Evolutionary conservation across 352 stramenopile species (phyloP).

Genomic region (Phytophthora macrochlamydospora): DNA sequence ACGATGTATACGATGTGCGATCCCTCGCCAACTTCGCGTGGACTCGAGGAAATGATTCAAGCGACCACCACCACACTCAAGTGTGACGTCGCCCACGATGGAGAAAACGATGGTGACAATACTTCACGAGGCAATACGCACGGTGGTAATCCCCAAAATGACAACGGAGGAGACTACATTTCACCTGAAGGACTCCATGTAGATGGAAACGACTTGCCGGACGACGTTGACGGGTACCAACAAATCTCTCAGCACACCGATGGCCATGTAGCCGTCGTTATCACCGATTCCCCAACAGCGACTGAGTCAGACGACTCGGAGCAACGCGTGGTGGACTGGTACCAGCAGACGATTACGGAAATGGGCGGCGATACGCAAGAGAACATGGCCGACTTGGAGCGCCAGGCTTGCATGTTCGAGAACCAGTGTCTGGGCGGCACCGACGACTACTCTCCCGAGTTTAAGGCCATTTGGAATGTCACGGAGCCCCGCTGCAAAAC

Average conservation of each 20-base stretch:
- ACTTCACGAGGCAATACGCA: background rate
- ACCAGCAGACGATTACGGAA: conserved; percentile 40
- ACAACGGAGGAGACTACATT: conserved; percentile 1
- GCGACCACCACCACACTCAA: conserved; percentile 5
- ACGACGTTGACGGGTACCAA: conserved; percentile 1
- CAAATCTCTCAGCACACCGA: conserved; percentile 22
- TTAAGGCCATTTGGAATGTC: conserved; percentile 52
- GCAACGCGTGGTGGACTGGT: conserved; percentile 48
- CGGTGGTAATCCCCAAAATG: background rate
- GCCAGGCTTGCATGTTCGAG: conserved; percentile 63
- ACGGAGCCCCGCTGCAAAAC: conserved; percentile 47
- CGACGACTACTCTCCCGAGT: conserved; percentile 48
- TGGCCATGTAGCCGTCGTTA: conserved; percentile 21
- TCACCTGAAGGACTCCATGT: background rate
- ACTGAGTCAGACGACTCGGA: conserved; percentile 28
- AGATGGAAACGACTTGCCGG: conserved; percentile 1
- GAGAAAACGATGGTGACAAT: background rate
- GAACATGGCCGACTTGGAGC: conserved; percentile 58
- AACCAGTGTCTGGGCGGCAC: conserved; percentile 57
- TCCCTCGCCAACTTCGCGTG: conserved; percentile 25
- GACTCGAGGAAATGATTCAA: conserved; percentile 16
- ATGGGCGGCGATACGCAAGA: conserved; percentile 38
- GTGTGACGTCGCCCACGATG: conserved; percentile 15
- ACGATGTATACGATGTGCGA: conserved; percentile 51
- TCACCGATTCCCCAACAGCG: background rate